These are phyloP conservation scores for Thamnidium elegans DNA, from an alignment of 192 early-diverging fungal species.

Conservation along the genomic window DNA sequence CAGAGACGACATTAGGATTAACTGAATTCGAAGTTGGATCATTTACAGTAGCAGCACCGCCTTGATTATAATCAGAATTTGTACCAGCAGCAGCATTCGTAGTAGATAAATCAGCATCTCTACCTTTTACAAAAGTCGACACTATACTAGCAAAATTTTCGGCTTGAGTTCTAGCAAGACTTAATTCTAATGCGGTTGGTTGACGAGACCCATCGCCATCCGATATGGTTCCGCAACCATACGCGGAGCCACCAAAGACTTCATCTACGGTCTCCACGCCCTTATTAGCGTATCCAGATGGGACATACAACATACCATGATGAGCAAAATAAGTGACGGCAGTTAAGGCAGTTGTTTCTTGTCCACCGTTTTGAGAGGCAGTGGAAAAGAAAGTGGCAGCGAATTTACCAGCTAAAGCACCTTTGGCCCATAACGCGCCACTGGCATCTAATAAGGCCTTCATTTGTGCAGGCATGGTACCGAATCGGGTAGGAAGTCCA, in stretches of 20 bases:
- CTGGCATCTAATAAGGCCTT: slow-evolving; percentile 50
- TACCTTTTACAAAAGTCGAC: slow-evolving; percentile 23
- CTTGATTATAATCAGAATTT: neutral
- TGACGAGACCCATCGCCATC: slow-evolving; percentile 65
- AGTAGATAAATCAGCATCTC: neutral
- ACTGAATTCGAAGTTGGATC: neutral
- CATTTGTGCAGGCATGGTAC: slow-evolving; percentile 71
- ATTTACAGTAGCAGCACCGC: neutral
- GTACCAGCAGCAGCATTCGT: neutral
- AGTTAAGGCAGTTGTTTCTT: slow-evolving; percentile 70
- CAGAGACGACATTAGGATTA: neutral
- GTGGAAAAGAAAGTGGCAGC: slow-evolving; percentile 76
- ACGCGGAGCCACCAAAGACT: slow-evolving; percentile 36
- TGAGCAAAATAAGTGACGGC: slow-evolving; percentile 69
- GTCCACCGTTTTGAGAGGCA: slow-evolving; percentile 73
- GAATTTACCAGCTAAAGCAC: slow-evolving; percentile 66
- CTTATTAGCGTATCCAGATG: slow-evolving; percentile 52
- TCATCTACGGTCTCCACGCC: slow-evolving; percentile 14
- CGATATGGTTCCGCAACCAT: slow-evolving; percentile 40
- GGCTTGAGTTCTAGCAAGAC: slow-evolving; percentile 57
- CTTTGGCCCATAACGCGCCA: slow-evolving; percentile 40
- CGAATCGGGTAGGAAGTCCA: slow-evolving; percentile 66
- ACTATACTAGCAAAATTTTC: slow-evolving; percentile 55
- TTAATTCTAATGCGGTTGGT: slow-evolving; percentile 59
- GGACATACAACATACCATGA: slow-evolving; percentile 80